Evolutionary conservation across 441 rosid species (phyloP).

Genomic region (Populus hybrid): DNA sequence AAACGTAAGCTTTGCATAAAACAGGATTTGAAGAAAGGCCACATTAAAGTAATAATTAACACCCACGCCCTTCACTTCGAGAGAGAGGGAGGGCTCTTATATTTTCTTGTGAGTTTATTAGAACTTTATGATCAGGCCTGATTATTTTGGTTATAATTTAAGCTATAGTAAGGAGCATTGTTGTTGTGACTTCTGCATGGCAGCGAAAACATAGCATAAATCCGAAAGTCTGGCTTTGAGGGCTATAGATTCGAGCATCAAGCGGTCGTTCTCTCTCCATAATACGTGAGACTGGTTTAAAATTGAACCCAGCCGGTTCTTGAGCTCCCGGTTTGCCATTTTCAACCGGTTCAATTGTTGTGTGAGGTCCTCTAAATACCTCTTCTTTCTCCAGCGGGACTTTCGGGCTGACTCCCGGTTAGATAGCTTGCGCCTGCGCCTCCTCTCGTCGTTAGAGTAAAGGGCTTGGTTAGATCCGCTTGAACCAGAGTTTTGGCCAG

Average conservation of each 20-base stretch:
- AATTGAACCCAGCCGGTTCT: conserved; percentile 31
- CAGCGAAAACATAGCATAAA: conserved; percentile 35
- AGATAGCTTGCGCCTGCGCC: conserved; percentile 55
- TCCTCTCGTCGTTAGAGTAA: conserved; percentile 47
- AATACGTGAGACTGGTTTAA: conserved; percentile 32
- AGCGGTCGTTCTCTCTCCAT: conserved; percentile 49
- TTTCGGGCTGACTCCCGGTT: conserved; percentile 89
- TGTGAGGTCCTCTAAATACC: conserved; percentile 56
- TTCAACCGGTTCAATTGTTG: conserved; percentile 43
- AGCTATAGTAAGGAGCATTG: too few species aligned
- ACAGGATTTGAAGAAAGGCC: too few species aligned
- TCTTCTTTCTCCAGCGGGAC: conserved; percentile 78
- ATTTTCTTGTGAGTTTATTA: too few species aligned
- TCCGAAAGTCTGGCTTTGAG: conserved; percentile 50
- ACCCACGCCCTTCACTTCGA: too few species aligned
- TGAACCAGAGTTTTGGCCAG: conserved; percentile 36
- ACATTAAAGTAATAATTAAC: too few species aligned
- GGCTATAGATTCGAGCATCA: conserved; percentile 45
- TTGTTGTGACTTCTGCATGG: conserved; percentile 7
- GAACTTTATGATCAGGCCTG: too few species aligned
- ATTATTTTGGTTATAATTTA: too few species aligned
- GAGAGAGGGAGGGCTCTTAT: too few species aligned
- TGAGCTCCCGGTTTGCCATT: conserved; percentile 52
- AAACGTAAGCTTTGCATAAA: too few species aligned
- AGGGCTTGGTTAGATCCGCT: conserved; percentile 30